These are phyloP conservation scores for Haplosporangium gracile DNA, from an alignment of 192 early-diverging fungal genomes.

Conservation along the genomic window DNA sequence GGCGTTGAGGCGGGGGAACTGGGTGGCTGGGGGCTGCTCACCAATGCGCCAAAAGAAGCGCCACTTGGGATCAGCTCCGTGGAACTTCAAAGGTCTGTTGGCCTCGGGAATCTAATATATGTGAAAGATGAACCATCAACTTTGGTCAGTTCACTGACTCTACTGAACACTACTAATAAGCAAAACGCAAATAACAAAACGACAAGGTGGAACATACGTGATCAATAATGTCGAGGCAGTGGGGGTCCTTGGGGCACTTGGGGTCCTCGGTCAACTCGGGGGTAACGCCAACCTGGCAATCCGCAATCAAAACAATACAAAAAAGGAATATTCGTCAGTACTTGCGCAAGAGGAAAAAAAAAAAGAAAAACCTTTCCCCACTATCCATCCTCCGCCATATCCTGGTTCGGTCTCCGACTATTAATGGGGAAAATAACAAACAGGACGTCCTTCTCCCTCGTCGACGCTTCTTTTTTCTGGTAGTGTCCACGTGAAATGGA, in stretches of 20 bases:
- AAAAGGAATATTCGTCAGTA: not conserved
- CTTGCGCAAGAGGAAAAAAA: no score
- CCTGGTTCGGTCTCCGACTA: not conserved
- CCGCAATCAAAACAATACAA: not conserved
- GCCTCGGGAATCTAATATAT: slow-evolving; percentile 60
- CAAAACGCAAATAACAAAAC: not conserved
- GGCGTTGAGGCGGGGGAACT: slow-evolving; percentile 74
- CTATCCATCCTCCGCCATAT: slow-evolving; percentile 1
- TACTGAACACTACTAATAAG: not conserved
- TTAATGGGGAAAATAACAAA: not conserved
- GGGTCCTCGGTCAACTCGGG: slow-evolving; percentile 79
- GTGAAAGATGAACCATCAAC: not conserved
- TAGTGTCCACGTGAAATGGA: not conserved
- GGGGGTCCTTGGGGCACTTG: slow-evolving; percentile 69
- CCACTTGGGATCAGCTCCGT: slow-evolving; percentile 79
- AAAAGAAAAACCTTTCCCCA: no score
- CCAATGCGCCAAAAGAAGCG: slow-evolving; percentile 80
- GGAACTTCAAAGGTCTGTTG: slow-evolving; percentile 68
- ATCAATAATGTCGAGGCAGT: slow-evolving; percentile 68
- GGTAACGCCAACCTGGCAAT: slow-evolving; percentile 64
- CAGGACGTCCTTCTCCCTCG: not conserved
- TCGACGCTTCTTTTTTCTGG: not conserved
- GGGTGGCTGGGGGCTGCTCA: slow-evolving; percentile 63
- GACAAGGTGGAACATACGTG: slow-evolving; percentile 29
- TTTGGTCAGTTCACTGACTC: not conserved